phyloP scores from a whole-genome alignment of 139 green algal genomes.

The Chlamydomonas sp. region DNA sequence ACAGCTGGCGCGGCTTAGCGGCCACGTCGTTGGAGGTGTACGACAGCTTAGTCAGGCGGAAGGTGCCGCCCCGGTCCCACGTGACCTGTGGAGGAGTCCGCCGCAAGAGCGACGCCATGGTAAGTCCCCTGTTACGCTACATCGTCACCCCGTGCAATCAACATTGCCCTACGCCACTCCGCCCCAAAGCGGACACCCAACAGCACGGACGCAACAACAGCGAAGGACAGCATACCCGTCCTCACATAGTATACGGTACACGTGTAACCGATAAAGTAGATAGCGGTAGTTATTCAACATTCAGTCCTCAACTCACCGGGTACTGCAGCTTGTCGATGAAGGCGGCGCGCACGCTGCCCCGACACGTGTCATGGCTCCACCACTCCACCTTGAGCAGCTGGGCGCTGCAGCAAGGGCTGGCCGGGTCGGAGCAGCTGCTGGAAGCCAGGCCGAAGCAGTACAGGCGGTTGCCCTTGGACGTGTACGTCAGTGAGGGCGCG shows the following conservation, averaged over 20 bases:
- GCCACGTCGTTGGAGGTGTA: background rate
- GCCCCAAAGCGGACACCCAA: background rate
- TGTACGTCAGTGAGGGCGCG: background rate
- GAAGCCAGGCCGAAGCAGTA: conserved; percentile 21
- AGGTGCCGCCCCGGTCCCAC: conserved; percentile 31
- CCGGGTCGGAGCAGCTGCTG: background rate
- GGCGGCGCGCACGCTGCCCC: conserved; percentile 15
- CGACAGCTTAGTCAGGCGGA: conserved; percentile 39
- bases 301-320: background rate
- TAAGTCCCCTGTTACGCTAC: background rate
- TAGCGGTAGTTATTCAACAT: too few species aligned
- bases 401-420: background rate
- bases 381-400: conserved; percentile 33
- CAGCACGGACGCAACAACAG: too few species aligned
- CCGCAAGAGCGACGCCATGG: background rate
- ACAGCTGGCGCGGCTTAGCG: conserved; percentile 13
- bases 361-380: conserved; percentile 36
- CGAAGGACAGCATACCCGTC: too few species aligned
- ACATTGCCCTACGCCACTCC: background rate
- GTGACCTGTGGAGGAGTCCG: background rate
- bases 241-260: too few species aligned
- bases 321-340: conserved; percentile 33
- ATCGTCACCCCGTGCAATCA: background rate
- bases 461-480: conserved; percentile 4
- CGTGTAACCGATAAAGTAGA: too few species aligned